Percentiles rank a stretch among this genome's conserved stretches.
Evolutionary conservation across 2,329 filamentous ascomycete species (phyloP).

Genomic region (Trichoderma brevicompactum): DNA sequence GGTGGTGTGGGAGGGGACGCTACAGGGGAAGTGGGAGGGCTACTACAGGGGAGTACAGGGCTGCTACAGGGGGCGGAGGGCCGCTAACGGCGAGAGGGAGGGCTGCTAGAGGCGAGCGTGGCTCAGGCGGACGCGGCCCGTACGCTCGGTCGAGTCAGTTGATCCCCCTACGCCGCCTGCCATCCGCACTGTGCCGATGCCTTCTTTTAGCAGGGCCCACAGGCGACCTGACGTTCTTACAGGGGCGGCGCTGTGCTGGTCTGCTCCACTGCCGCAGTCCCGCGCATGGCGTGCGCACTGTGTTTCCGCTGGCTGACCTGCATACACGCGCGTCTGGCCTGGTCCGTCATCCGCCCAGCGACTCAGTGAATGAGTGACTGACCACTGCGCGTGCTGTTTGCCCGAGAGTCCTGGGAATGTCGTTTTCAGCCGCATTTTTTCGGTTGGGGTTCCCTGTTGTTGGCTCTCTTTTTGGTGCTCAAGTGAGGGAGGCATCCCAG

Average conservation of each 20-base stretch:
- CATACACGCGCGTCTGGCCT: conserved; percentile 30
- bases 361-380: neutral
- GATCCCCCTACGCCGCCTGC: neutral
- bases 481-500: conserved; percentile 2
- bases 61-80: no score
- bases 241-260: conserved; percentile 1
- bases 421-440: conserved; percentile 19
- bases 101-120: neutral
- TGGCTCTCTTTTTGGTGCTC: no score
- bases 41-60: neutral
- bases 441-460: neutral
- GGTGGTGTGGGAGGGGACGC: neutral
- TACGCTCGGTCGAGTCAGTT: conserved; percentile 20
- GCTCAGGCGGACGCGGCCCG: conserved; percentile 21
- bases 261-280: neutral
- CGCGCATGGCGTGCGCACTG: conserved; percentile 14
- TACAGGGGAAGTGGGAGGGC: no score
- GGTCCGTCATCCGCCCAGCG: no score
- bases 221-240: neutral
- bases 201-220: conserved; percentile 18
- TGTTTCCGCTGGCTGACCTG: conserved; percentile 24
- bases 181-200: conserved; percentile 17
- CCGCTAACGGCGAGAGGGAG: no score
- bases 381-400: conserved; percentile 17
- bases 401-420: no score